A percentile compares a stretch with the other conserved stretches of the same genome.
Conservation (phyloP, 2,329 filamentous ascomycete species). For the Xylaria sp. region DNA sequence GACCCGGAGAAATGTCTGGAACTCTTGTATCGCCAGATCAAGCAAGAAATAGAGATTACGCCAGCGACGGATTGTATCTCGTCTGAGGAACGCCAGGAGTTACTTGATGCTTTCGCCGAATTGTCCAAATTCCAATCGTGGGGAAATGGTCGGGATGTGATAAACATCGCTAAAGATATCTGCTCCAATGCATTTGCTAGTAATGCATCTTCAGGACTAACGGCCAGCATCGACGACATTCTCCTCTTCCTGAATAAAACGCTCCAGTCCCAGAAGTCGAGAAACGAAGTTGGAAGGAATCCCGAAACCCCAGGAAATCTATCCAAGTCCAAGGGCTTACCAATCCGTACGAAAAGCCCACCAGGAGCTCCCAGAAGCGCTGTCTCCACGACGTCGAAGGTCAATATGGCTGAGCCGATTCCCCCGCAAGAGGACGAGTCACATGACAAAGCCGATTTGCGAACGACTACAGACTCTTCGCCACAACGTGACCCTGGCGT, state of each 20-base stretch:
- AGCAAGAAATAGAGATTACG: slow-evolving; percentile 13
- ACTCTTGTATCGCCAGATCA: slow-evolving; percentile 53
- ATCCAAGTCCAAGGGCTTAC: slow-evolving; percentile 5
- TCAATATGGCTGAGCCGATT: neutral
- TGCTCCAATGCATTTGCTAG: slow-evolving; percentile 24
- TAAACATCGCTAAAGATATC: slow-evolving; percentile 18
- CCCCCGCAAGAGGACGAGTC: slow-evolving; percentile 9
- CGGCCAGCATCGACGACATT: slow-evolving; percentile 13
- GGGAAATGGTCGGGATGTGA: slow-evolving; percentile 8
- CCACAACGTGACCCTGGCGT: slow-evolving; percentile 25
- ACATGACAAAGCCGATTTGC: neutral
- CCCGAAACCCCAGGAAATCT: neutral
- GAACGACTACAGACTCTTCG: neutral
- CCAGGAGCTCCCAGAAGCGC: neutral
- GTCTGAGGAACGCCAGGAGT: neutral
- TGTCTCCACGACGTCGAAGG: slow-evolving; percentile 1
- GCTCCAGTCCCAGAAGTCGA: slow-evolving; percentile 14
- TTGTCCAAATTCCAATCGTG: neutral
- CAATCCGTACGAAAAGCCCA: slow-evolving; percentile 14
- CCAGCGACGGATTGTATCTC: neutral
- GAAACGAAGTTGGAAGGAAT: neutral
- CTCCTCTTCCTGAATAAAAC: slow-evolving; percentile 13
- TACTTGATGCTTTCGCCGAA: neutral
- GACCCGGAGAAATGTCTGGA: slow-evolving; percentile 55
- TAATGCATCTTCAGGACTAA: slow-evolving; percentile 16